Percentiles rank a stretch among this genome's conserved stretches.
Conservation (phyloP, 768 basidiomycete genomes). For the Guyanaporus albipodus region DNA sequence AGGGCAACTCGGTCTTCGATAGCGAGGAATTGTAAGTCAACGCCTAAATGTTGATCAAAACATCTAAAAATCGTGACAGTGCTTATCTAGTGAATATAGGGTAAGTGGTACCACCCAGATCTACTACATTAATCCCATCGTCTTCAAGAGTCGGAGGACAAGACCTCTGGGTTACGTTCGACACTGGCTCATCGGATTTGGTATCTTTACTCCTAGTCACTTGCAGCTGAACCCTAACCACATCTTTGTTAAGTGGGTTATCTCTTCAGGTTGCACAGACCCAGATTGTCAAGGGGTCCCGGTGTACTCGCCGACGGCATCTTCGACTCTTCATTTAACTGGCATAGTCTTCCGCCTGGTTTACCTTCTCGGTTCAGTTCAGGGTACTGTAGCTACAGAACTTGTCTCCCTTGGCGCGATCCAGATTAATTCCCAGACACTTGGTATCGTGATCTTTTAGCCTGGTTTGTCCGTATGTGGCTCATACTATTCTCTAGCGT, state of each 20-base stretch:
- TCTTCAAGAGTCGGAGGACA: constrained; percentile 39
- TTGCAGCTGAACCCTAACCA: constrained; percentile 2
- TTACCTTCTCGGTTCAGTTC: constrained; percentile 53
- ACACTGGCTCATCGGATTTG: constrained; percentile 58
- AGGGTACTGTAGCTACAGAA: constrained; percentile 50
- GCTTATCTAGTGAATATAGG: constrained; percentile 39
- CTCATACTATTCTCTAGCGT: constrained; percentile 30
- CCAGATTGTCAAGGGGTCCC: constrained; percentile 44
- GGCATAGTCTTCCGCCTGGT: constrained; percentile 38
- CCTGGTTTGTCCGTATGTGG: not conserved
- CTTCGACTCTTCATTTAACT: constrained; percentile 30
- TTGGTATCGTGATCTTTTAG: constrained; percentile 34
- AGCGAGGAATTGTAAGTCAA: constrained; percentile 34
- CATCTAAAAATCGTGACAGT: constrained; percentile 19
- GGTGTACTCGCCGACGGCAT: constrained; percentile 36
- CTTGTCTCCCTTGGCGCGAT: constrained; percentile 43
- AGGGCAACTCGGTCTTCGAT: constrained; percentile 24
- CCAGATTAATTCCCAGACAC: constrained; percentile 43
- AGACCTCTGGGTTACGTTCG: constrained; percentile 43
- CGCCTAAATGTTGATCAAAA: not conserved
- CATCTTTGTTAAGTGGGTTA: constrained; percentile 43
- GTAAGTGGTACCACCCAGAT: constrained; percentile 19
- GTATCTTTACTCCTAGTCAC: constrained; percentile 26
- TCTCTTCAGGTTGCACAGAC: constrained; percentile 41
- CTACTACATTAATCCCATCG: constrained; percentile 1